Base-by-base conservation (phyloP, 2,329 filamentous ascomycete genomes). In the Aspergillus proliferans region DNA sequence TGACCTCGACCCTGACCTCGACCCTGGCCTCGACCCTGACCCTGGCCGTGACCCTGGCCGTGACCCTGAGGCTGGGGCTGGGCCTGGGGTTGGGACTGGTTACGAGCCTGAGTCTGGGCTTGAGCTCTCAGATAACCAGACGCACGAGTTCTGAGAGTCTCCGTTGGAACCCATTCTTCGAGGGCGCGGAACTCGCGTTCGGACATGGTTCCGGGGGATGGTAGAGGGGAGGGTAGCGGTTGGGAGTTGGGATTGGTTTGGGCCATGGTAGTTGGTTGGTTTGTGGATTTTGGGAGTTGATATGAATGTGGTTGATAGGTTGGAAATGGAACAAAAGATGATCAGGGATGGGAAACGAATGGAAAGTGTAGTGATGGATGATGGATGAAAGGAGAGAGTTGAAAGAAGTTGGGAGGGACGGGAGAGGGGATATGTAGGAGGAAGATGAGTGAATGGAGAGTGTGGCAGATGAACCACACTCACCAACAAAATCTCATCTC, bases 131-230 rank as follows among this genome's bases (percentile, higher is more conserved):
- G 6, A 15, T 19, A n/a, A n/a, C n/a, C n/a, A 15, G 38, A 21
- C 9, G 38, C 26, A 30, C 26, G 26, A 30, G 9, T 30, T 12
- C 34, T 48, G 7, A 55, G 40, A 5, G 51, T 47, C 18, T 51
- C 26, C 4, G 26, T 24, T 8, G 54, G 50, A 2, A 47, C 52
- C 56, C 56, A 54, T 52, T 56, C 54, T 46, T 56, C 45, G 6
- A 51, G 21, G 8, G 52, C 15, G 30, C 26, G 38, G 24, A 51
- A 47, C 28, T 58, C 50, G 41, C 38, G 14, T n/a, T 48, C 44
- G 4, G 52, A 52, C 12, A 52, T 38, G 34, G 34, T 36, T 36
- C 6, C 10, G 14, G 15, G 18, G 38, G 38, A 4, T 18, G 18
- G 48, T 52, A 26, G 36, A 41, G 14, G 8, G 26, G 26, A 28